Percentiles rank a stretch among this genome's conserved stretches.
phyloP scores from a whole-genome alignment of 1,284 basidiomycete species.

The Boletus subluridellus region DNA sequence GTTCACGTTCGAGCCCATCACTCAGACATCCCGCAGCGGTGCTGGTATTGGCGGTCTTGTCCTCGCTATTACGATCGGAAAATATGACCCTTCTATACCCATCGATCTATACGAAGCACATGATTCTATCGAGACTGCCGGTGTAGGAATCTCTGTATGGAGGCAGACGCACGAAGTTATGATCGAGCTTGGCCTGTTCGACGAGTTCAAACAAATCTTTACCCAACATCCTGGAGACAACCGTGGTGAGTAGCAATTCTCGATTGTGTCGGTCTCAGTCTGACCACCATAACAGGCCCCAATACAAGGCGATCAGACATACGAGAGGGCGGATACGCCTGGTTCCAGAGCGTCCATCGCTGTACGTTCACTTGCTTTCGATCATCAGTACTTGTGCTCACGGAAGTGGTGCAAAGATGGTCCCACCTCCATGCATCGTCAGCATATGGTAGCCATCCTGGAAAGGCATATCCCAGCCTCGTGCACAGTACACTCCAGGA shows the following conservation, averaged over 20 bases:
- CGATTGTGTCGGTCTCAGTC: neutral
- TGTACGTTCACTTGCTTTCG: slow-evolving; percentile 1
- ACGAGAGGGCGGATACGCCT: slow-evolving; percentile 21
- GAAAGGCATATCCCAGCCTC: slow-evolving; percentile 18
- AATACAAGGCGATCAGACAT: slow-evolving; percentile 17
- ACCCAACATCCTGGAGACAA: neutral
- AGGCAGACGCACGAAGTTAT: slow-evolving; percentile 8
- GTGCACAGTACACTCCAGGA: too few species aligned
- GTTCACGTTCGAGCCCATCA: neutral
- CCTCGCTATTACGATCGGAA: slow-evolving; percentile 24
- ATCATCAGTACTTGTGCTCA: neutral
- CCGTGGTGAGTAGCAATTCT: neutral
- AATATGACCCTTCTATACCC: slow-evolving; percentile 16
- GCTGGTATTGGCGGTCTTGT: slow-evolving; percentile 24
- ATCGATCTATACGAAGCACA: slow-evolving; percentile 19
- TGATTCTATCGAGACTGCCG: slow-evolving; percentile 10
- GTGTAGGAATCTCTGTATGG: slow-evolving; percentile 20
- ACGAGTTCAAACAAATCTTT: slow-evolving; percentile 17
- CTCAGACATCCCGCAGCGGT: slow-evolving; percentile 9
- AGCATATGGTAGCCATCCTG: slow-evolving; percentile 23
- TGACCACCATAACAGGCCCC: neutral
- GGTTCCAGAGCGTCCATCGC: slow-evolving; percentile 11
- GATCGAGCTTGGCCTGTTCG: slow-evolving; percentile 20
- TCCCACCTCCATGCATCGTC: slow-evolving; percentile 20
- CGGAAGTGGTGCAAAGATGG: slow-evolving; percentile 3